These are phyloP conservation scores for Backusella macrospora DNA, from an alignment of 192 early-diverging fungal species.

Conservation along the genomic window DNA sequence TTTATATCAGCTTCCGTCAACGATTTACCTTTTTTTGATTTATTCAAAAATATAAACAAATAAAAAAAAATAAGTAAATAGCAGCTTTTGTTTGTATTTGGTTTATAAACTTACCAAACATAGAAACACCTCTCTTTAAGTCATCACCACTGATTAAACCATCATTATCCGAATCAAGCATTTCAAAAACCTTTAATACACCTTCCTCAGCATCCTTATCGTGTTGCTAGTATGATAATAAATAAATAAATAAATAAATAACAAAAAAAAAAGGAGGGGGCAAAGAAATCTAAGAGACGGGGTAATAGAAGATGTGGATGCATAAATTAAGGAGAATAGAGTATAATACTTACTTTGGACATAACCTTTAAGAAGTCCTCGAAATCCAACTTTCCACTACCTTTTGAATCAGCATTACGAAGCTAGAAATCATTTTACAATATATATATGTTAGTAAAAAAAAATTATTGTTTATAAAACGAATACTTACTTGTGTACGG, in stretches of 20 bases:
- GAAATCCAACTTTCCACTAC: constrained; percentile 24
- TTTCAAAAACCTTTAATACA: constrained; percentile 29
- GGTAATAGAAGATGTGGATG: background rate
- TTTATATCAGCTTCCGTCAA: constrained; percentile 3
- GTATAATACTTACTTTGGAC: constrained; percentile 23
- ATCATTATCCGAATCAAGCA: constrained; percentile 36
- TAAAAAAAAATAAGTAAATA: background rate
- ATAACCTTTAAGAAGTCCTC: constrained; percentile 42
- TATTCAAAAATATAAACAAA: background rate
- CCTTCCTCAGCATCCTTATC: constrained; percentile 37
- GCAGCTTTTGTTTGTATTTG: no score
- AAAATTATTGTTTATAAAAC: background rate
- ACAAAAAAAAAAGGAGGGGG: background rate
- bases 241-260: constrained; percentile 8
- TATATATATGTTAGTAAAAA: background rate
- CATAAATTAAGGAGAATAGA: constrained; percentile 6
- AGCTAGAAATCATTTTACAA: background rate
- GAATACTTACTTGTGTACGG: constrained; percentile 28
- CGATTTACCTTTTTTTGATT: constrained; percentile 39
- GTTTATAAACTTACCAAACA: constrained; percentile 33
- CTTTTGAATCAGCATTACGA: constrained; percentile 19
- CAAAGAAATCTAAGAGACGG: background rate
- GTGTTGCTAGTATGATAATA: constrained; percentile 30
- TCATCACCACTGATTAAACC: constrained; percentile 34
- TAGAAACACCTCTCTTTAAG: constrained; percentile 27